Base-by-base conservation (phyloP, 1,284 basidiomycete species). In the Rhizopogon hawkerae region DNA sequence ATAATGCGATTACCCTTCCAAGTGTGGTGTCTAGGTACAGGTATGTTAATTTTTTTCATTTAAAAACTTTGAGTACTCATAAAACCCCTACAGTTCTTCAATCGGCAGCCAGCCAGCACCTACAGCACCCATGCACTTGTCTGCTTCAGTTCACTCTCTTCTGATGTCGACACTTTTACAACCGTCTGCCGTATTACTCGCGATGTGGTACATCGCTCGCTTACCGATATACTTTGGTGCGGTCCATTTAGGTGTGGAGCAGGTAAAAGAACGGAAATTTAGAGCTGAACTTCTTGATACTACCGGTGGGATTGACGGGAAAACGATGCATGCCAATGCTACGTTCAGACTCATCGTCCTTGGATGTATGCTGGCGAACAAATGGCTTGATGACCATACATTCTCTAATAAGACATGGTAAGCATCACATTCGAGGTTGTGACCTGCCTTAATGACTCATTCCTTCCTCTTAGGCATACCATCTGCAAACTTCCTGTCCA, bases 401-500 rank as follows among this genome's bases (percentile, higher is more conserved):
- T 93, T 92, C 68, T 88, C 89, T 46, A 92, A 90, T 70, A 91
- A 90, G 72, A 92, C 90, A 51, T 93, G 91, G 90, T 89, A 65
- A 54, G 83, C 67, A 24, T 23, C 23, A 10, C 18, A 6, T 46
- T 21, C 33, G 36, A 9, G 8, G 5, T 49, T 33, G 48, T 54
- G 29, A 34, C 47, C 33, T 34, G 48, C 33, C 4, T 36, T 54
- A 26, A 44, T 21, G 3, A 21, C 21, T 21, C 21, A 21, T 48
- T 10, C 46, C 36, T 34, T 18, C 47, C 35, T 48, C 34, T 33
- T 56, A 89, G 87, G 87, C 83, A 89, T 57, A 79, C 80, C 13
- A 85, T 89, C 52, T 86, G 86, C 39, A 80, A 77, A 52, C 73
- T 89, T 50, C 82, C 85, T 3, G 74, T 87, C 46, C 76, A 76